Evolutionary conservation across 2,329 filamentous ascomycete genomes (phyloP).

Genomic region (Blastomyces gilchristii): DNA sequence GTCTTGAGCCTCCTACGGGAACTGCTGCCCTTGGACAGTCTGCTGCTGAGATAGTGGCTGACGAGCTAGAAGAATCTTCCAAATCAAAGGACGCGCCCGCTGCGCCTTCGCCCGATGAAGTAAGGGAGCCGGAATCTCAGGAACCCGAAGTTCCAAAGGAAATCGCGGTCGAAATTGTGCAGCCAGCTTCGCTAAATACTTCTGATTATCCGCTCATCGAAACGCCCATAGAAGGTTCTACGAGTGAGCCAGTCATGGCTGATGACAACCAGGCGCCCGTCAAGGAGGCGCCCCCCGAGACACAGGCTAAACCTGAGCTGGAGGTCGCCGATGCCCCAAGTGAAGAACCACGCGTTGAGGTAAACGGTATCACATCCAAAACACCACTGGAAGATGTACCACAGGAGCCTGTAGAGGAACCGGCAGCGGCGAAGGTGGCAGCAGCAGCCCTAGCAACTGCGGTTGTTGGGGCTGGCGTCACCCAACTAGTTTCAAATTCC

Average conservation of each 20-base stretch:
- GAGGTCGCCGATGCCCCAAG: background rate
- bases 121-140: background rate
- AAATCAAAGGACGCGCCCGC: background rate
- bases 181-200: background rate
- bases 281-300: background rate
- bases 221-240: background rate
- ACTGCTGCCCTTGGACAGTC: background rate
- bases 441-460: background rate
- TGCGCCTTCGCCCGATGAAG: background rate
- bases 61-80: background rate
- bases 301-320: background rate
- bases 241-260: background rate
- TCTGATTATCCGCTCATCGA: slow-evolving; percentile 1
- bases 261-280: background rate
- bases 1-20: background rate
- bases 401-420: background rate
- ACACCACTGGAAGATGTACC: background rate
- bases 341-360: background rate
- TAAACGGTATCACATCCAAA: slow-evolving; percentile 1
- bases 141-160: slow-evolving; percentile 5
- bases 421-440: background rate
- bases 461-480: background rate
- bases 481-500: background rate
- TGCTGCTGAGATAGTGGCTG: background rate
- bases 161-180: background rate